Conservation (phyloP, 371 early-diverging fungal species). For the Mortierella sp. region DNA sequence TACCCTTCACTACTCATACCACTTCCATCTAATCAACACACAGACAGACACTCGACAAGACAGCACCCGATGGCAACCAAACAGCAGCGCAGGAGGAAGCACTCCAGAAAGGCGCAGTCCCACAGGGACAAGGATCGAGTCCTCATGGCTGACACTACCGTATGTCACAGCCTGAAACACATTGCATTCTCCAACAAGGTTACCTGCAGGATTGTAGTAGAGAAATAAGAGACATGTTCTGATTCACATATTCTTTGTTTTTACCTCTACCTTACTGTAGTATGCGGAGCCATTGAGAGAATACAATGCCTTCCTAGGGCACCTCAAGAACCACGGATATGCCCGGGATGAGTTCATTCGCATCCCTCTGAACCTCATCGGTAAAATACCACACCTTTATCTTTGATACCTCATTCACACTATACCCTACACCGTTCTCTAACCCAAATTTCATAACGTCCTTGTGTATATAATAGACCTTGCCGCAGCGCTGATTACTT, state of each 20-base stretch:
- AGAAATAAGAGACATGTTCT: too few species aligned
- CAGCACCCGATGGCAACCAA: constrained; percentile 37
- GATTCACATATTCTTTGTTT: neutral
- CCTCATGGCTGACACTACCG: constrained; percentile 40
- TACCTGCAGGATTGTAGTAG: neutral
- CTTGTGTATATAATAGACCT: constrained; percentile 53
- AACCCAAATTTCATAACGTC: neutral
- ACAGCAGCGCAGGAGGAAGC: constrained; percentile 43
- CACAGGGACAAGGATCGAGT: constrained; percentile 48
- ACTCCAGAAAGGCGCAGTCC: constrained; percentile 50
- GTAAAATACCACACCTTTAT: constrained; percentile 35
- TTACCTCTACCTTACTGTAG: constrained; percentile 16
- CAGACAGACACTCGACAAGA: neutral
- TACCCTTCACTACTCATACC: neutral
- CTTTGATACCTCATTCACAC: neutral
- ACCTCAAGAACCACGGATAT: constrained; percentile 52
- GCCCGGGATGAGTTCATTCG: constrained; percentile 58
- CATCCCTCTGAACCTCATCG: constrained; percentile 68
- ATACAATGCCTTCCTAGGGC: constrained; percentile 46
- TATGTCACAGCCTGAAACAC: constrained; percentile 5
- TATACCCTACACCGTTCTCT: neutral
- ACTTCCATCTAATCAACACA: neutral
- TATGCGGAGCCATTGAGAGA: constrained; percentile 51
- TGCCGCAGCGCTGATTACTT: constrained; percentile 66
- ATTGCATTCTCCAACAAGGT: neutral